Evolutionary conservation across 345 rosid species (phyloP), one percentile per base, ranked within the genome.

Genomic region (Boechera retrofracta): DNA sequence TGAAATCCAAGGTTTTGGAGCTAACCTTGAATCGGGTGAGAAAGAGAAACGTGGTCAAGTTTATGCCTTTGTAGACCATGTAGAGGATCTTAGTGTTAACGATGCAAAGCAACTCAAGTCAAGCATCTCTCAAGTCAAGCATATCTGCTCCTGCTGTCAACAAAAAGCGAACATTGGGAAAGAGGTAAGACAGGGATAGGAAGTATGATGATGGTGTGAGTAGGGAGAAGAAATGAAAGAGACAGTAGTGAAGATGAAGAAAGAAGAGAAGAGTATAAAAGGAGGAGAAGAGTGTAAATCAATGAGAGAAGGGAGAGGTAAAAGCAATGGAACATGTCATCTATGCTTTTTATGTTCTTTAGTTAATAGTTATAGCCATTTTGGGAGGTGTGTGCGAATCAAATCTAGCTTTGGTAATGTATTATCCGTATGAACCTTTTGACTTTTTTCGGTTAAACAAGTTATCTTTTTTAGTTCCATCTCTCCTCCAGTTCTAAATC

Each of bases 1-100:
- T 38, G 72, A 36, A 68, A 53, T 53, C 47, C 61, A 68, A 24
- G 72, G 72, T 38, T 38, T 38, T 21, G 57, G 57, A 33, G 11
- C 10, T 49, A 2, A 38, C 3, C 36, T 13, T 36, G 49, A 10
- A 66, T 0, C 44, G 1, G 6, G 9, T 13, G 67, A 63, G 51
- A 28, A 41, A 26, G 67, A 63, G 51, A 28, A 41, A 26, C 49
- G 11, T 41, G 51, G 29, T 32, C 15, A 18, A 5, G 36, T 68
- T 38, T 4, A 10, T 12, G 26, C 2, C 45, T 24, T 36, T 53
- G 62, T 68, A 2, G 51, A 68, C 51, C 5, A 68, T 68, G 49
- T 53, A 15, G 72, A 68, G 36, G 49, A 67, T 67, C 33, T 36
- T 53, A 51, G 29, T 10, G 2, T 36, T 16, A 16, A 18, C 2